Base-by-base conservation (phyloP, 495 filamentous ascomycete genomes). In the Hypoxylon crocopeplum region DNA sequence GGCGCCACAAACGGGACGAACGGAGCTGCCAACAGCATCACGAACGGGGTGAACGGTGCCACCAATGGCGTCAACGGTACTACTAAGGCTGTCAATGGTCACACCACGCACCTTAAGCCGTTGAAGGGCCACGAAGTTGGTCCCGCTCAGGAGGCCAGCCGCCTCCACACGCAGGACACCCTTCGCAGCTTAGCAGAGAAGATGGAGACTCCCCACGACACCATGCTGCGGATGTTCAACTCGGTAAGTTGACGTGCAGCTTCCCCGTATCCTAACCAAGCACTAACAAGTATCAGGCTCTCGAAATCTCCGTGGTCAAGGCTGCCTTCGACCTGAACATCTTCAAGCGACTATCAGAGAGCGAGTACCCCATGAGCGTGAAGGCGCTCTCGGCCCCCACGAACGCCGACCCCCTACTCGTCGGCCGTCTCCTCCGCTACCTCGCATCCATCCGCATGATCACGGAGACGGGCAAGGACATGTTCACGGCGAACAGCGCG, bases 221-320 rank as follows among this genome's bases (percentile, higher is more conserved):
- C 34, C 34, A 38, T 38, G 34, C 15, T 38, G n/a, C n/a, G 34
- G 6, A 38, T 38, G 34, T 38, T 38, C 15, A 38, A 38, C 34
- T 38, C 34, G n/a, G 34, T 38, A 38, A 38, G 34, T 16, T 13
- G 6, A 16, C 34, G 4, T 8, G 3, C 3, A 8, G 6, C 7
- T 34, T 3, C 5, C 32, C 3, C 32, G 3, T n/a, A 34, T 8
- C 12, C 32, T 12, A 34, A 34, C 3, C 6, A 3, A 8, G 13
- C 7, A 16, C 34, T 17, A 38, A 17, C 15, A 16, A 38, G 8
- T 7, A 5, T 4, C 34, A 38, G 34, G 34, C 34, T 13, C n/a
- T 38, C 11, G 34, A 38, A 19, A 38, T 38, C 10, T 38, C 34
- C 13, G 34, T 38, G 13, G 34, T 38, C 13, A 38, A 38, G 15